Evolutionary conservation across 176 grass and related monocot genomes (phyloP), one percentile per base, ranked within the genome.

Genomic region (Carex pumila): DNA sequence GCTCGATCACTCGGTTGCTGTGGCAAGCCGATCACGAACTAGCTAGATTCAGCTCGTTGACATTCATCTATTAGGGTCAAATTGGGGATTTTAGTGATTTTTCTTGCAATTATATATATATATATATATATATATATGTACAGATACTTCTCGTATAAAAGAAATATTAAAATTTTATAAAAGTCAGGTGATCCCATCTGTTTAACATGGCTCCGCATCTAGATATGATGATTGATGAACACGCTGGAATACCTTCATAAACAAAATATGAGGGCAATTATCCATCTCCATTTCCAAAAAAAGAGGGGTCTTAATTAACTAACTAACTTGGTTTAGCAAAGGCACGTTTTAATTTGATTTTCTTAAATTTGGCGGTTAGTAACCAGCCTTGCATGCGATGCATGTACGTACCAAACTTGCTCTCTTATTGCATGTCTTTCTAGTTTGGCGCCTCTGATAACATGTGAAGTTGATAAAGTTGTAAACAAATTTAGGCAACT

Each of bases 381-480:
- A 53, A 82, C 34, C 54, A 82, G 72, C 72, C 49, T 76, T 82
- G 80, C 78, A 36, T 45, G 43, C 14, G 14, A 73, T 73, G 41
- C 18, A 30, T 37, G 6, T 25, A n/a, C 34, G 25, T 25, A 25
- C 25, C 25, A 32, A 11, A 81, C 79, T 62, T 43, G 18, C 1
- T 39, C 58, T 34, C 1, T 34, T 34, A 63, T 25, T 25, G 25
- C 25, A 25, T 81, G 59, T 65, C 19, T 65, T 49, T 47, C 39
- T 53, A 25, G 80, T 52, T 82, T 82, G 61, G 61, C 43, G 36
- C 34, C 31, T 66, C 1, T 25, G 25, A 25, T 25, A 0, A 82
- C 80, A 82, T 82, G 80, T 82, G 61, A 65, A 30, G 36, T 82
- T 47, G 79, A 82, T 82, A 14, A 82, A 41, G 37, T 65, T 82